These are phyloP conservation scores for Ophiosphaerella narmari DNA, from an alignment of 2,329 filamentous ascomycete species.

Conservation along the genomic window DNA sequence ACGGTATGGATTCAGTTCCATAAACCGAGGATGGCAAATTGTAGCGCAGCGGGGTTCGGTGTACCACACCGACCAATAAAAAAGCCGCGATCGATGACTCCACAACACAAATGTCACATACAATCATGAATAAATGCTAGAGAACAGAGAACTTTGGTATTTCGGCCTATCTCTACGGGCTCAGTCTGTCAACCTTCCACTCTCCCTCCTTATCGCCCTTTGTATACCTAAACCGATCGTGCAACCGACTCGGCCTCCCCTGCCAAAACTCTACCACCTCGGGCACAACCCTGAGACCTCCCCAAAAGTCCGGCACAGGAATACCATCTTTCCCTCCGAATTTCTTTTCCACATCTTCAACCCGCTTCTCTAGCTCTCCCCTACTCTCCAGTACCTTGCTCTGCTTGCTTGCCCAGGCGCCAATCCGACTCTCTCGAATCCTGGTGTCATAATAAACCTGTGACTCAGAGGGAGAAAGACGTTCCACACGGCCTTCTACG, in stretches of 20 bases:
- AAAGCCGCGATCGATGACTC: conserved; percentile 5
- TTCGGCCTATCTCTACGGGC: conserved; percentile 59
- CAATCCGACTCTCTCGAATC: conserved; percentile 80
- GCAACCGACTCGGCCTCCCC: conserved; percentile 83
- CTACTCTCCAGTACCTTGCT: conserved; percentile 74
- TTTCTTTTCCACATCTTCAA: conserved; percentile 73
- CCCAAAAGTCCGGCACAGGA: conserved; percentile 93
- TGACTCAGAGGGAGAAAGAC: conserved; percentile 72
- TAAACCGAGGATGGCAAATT: neutral
- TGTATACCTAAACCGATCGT: conserved; percentile 90
- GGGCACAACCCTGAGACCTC: conserved; percentile 82
- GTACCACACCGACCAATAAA: conserved; percentile 7
- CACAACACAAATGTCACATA: neutral
- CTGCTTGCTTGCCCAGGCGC: conserved; percentile 93
- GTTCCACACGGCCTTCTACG: conserved; percentile 76
- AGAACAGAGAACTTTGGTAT: neutral
- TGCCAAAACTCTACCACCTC: conserved; percentile 95
- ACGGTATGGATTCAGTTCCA: too few relatives aligned
- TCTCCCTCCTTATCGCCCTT: conserved; percentile 54
- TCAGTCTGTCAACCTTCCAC: conserved; percentile 75
- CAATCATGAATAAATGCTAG: too few relatives aligned
- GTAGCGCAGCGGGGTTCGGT: conserved; percentile 8
- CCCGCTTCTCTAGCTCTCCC: conserved; percentile 74
- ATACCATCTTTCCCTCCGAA: conserved; percentile 80
- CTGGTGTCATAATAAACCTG: conserved; percentile 67